A percentile compares a stretch with the other conserved stretches of the same genome.
phyloP scores from a whole-genome alignment of 257 asterid genomes.

The Buddleja alternifolia region DNA sequence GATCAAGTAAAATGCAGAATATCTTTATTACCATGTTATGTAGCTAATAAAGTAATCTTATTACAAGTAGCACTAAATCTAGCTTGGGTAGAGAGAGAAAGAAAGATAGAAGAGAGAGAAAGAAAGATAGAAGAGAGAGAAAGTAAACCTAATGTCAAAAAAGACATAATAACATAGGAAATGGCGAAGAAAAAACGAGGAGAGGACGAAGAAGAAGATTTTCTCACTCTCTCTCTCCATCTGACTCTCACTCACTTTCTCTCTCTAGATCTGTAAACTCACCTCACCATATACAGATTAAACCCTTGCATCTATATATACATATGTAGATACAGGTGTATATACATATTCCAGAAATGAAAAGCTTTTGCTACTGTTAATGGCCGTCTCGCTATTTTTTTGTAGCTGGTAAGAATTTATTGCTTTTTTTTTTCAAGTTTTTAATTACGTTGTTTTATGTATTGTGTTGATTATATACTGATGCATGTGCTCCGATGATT shows the following conservation, averaged over 20 bases:
- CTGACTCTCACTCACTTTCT: conserved; percentile 3
- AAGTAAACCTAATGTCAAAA: neutral
- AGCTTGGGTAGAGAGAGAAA: too few relatives aligned
- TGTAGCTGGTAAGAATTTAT: conserved; percentile 18
- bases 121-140: too few relatives aligned
- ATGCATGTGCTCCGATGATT: neutral
- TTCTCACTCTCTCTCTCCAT: conserved; percentile 27
- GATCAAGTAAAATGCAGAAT: too few relatives aligned
- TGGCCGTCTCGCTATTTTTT: neutral
- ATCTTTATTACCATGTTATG: too few relatives aligned
- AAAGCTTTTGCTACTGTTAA: conserved; percentile 6
- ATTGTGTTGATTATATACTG: neutral
- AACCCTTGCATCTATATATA: neutral
- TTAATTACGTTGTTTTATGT: neutral
- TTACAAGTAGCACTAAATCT: too few relatives aligned
- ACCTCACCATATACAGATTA: neutral
- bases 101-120: too few relatives aligned
- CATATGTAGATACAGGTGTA: neutral
- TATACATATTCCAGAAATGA: conserved; percentile 9
- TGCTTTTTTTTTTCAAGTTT: neutral
- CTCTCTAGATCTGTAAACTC: conserved; percentile 46
- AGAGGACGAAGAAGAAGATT: conserved; percentile 18
- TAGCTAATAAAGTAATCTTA: too few relatives aligned
- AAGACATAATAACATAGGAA: conserved; percentile 45
- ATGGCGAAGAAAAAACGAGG: conserved; percentile 46